Evolutionary conservation across 1,139 yeast species (phyloP).

Genomic region (Arxiozyma bovina): DNA sequence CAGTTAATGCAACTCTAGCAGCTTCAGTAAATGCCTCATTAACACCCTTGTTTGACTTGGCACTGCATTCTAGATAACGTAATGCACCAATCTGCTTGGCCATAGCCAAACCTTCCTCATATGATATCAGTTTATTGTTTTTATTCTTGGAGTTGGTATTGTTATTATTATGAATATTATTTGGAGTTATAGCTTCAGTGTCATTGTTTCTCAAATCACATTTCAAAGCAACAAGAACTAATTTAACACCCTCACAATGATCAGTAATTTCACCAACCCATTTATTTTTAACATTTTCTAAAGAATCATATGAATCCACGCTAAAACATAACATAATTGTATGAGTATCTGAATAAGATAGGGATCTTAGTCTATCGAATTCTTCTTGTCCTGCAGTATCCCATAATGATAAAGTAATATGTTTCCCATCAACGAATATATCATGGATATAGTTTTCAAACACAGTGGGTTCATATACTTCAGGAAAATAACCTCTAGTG

Average conservation of each 20-base stretch:
- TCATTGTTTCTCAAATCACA: slow-evolving; percentile 74
- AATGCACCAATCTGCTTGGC: slow-evolving; percentile 83
- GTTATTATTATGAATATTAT: slow-evolving; percentile 13
- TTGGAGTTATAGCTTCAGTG: slow-evolving; percentile 27
- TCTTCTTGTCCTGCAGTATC: slow-evolving; percentile 99
- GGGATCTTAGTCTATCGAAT: slow-evolving; percentile 82
- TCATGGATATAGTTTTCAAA: slow-evolving; percentile 97
- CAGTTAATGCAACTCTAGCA: slow-evolving; percentile 89
- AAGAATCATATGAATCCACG: slow-evolving; percentile 87
- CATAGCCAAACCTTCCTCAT: slow-evolving; percentile 76
- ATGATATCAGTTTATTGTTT: slow-evolving; percentile 50
- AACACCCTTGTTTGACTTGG: slow-evolving; percentile 88
- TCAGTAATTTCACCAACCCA: slow-evolving; percentile 98
- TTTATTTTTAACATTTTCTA: slow-evolving; percentile 87
- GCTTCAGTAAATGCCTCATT: slow-evolving; percentile 97
- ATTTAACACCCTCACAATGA: slow-evolving; percentile 92
- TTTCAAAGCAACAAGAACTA: slow-evolving; percentile 86
- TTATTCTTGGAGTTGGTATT: slow-evolving; percentile 24
- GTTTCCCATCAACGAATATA: slow-evolving; percentile 89
- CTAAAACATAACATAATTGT: slow-evolving; percentile 94
- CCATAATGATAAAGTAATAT: slow-evolving; percentile 89
- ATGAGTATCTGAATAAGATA: slow-evolving; percentile 90
- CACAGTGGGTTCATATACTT: slow-evolving; percentile 96
- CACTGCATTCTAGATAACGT: slow-evolving; percentile 85
- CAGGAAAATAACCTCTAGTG: slow-evolving; percentile 96